phyloP scores from a whole-genome alignment of 1,284 basidiomycete species.

The Albatrellus sp. region DNA sequence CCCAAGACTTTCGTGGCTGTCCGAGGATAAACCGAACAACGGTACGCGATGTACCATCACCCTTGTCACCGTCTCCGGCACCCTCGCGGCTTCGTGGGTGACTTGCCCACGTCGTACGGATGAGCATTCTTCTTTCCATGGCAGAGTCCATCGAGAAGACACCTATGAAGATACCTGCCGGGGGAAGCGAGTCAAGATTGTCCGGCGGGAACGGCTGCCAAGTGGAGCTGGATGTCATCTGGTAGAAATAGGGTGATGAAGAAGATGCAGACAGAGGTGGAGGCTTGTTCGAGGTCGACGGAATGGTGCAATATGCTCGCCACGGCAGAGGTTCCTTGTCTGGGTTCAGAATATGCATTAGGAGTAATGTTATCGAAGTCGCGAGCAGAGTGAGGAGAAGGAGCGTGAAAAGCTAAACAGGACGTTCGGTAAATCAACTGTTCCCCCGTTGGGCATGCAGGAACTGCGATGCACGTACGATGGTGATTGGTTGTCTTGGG shows the following conservation, averaged over 20 bases:
- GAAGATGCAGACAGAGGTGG: constrained; percentile 26
- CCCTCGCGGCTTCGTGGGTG: constrained; percentile 72
- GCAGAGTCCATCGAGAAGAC: constrained; percentile 86
- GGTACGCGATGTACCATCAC: constrained; percentile 72
- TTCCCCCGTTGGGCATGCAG: background rate
- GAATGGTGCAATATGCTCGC: constrained; percentile 80
- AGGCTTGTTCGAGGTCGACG: constrained; percentile 29
- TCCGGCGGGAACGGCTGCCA: constrained; percentile 44
- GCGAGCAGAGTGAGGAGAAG: constrained; percentile 64
- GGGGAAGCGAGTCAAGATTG: constrained; percentile 65
- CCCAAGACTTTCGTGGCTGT: constrained; percentile 71
- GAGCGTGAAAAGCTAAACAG: constrained; percentile 54
- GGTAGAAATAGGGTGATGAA: constrained; percentile 26
- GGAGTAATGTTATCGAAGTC: constrained; percentile 65
- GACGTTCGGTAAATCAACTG: background rate
- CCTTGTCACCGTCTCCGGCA: constrained; percentile 56
- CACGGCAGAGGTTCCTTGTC: constrained; percentile 93
- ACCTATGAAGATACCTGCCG: constrained; percentile 83
- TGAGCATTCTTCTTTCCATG: constrained; percentile 78
- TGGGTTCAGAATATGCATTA: constrained; percentile 89
- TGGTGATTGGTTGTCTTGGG: constrained; percentile 70
- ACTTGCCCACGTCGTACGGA: constrained; percentile 82
- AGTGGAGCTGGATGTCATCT: constrained; percentile 20
- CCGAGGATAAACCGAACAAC: constrained; percentile 89
- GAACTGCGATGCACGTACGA: constrained; percentile 34